Conservation (phyloP, 2,329 filamentous ascomycete species). For the Aureobasidium sp. region DNA sequence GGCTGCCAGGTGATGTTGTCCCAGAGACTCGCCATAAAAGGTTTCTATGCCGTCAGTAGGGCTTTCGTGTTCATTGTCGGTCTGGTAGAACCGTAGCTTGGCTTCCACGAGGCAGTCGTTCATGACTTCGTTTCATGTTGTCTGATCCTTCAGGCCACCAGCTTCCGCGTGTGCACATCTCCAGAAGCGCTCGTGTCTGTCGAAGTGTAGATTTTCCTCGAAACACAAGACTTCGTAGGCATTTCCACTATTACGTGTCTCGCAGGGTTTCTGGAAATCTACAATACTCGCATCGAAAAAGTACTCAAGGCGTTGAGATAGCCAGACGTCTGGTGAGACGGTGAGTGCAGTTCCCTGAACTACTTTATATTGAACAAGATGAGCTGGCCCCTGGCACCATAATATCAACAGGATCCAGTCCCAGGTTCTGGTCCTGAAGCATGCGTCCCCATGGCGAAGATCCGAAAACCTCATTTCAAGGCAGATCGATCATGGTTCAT, state of each 20-base stretch:
- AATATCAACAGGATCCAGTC: neutral
- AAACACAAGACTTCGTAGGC: neutral
- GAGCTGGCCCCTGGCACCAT: neutral
- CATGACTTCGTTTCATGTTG: conserved; percentile 4
- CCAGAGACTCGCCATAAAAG: neutral
- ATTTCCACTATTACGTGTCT: neutral
- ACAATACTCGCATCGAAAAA: neutral
- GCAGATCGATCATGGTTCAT: conserved; percentile 1
- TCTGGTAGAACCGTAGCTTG: neutral
- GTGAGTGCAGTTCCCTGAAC: neutral
- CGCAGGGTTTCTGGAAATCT: neutral
- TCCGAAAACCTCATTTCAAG: neutral
- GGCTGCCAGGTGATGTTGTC: neutral
- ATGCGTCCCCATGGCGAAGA: neutral
- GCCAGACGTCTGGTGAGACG: neutral
- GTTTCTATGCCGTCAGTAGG: neutral
- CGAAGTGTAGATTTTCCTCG: neutral
- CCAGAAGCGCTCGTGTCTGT: neutral
- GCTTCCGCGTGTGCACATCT: neutral
- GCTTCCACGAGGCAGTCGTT: neutral
- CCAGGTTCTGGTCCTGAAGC: neutral
- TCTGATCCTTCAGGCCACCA: neutral
- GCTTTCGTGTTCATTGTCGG: neutral
- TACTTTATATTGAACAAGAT: conserved; percentile 5
- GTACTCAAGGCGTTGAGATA: neutral